Percentiles rank a stretch among this genome's conserved stretches.
phyloP scores from a whole-genome alignment of 164 flowering plant species.

The Chimonanthus praecox region DNA sequence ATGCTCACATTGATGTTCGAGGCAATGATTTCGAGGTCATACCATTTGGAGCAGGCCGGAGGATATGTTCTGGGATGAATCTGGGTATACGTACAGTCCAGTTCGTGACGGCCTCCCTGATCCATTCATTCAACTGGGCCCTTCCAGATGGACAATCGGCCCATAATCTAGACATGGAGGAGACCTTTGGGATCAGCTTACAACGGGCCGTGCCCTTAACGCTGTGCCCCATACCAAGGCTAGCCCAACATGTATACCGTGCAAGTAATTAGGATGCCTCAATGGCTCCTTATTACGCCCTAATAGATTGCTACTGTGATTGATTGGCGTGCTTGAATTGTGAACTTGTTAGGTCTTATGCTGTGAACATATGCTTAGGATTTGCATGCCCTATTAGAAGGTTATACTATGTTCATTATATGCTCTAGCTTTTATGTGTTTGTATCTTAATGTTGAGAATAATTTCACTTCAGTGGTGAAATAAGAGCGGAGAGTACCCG shows the following conservation, averaged over 20 bases:
- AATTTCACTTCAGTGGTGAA: too few species aligned
- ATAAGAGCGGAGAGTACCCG: too few species aligned
- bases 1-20: slow-evolving; percentile 43
- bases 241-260: slow-evolving; percentile 4
- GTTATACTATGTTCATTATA: too few species aligned
- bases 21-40: slow-evolving; percentile 78
- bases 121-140: slow-evolving; percentile 66
- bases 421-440: too few species aligned
- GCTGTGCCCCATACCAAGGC: slow-evolving; percentile 49
- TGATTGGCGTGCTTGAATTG: too few species aligned
- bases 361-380: too few species aligned
- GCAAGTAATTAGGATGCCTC: too few species aligned
- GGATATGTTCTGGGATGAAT: slow-evolving; percentile 79
- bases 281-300: too few species aligned
- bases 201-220: slow-evolving; percentile 55
- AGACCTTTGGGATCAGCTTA: slow-evolving; percentile 71
- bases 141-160: slow-evolving; percentile 34
- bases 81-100: slow-evolving; percentile 70
- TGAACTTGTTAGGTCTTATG: too few species aligned
- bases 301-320: too few species aligned
- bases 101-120: slow-evolving; percentile 51
- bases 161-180: slow-evolving; percentile 73
- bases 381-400: too few species aligned
- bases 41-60: slow-evolving; percentile 87
- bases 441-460: too few species aligned